phyloP scores from a whole-genome alignment of 768 basidiomycete species.

The Boletus huronensis region DNA sequence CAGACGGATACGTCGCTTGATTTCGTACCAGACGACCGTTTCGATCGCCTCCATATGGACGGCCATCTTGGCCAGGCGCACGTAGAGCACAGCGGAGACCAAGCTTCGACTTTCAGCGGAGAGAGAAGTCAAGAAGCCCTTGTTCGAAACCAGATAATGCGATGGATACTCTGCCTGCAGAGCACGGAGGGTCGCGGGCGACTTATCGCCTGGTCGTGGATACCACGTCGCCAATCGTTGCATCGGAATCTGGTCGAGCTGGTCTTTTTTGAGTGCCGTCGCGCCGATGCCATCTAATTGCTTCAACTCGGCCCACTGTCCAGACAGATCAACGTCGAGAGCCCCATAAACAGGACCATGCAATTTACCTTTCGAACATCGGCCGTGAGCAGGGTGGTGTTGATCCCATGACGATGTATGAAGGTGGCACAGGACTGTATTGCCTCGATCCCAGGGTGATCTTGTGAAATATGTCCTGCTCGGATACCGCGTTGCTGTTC shows the following conservation, averaged over 20 bases:
- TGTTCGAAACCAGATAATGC: slow-evolving; percentile 28
- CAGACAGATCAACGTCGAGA: not conserved
- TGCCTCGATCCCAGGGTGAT: slow-evolving; percentile 44
- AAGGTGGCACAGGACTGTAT: slow-evolving; percentile 46
- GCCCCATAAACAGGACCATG: not conserved
- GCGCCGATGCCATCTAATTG: slow-evolving; percentile 42
- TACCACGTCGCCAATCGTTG: slow-evolving; percentile 31
- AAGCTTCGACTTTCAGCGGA: slow-evolving; percentile 36
- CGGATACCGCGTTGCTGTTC: slow-evolving; percentile 30
- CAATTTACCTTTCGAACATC: slow-evolving; percentile 40
- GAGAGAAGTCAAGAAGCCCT: slow-evolving; percentile 36
- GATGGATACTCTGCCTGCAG: slow-evolving; percentile 40
- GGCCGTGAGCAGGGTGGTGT: slow-evolving; percentile 40
- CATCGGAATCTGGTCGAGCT: slow-evolving; percentile 35
- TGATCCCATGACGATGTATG: slow-evolving; percentile 38
- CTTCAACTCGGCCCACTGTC: slow-evolving; percentile 42
- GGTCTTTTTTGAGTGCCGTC: slow-evolving; percentile 39
- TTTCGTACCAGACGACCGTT: slow-evolving; percentile 31
- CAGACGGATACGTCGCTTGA: slow-evolving; percentile 32
- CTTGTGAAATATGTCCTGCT: not conserved
- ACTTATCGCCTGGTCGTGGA: slow-evolving; percentile 22
- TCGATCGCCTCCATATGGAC: slow-evolving; percentile 40
- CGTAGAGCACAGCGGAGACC: slow-evolving; percentile 33
- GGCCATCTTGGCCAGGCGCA: slow-evolving; percentile 33
- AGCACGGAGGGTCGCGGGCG: slow-evolving; percentile 34